Percentiles rank a stretch among this genome's conserved stretches.
phyloP scores from a whole-genome alignment of 192 early-diverging fungal genomes.

The Gigaspora rosea region DNA sequence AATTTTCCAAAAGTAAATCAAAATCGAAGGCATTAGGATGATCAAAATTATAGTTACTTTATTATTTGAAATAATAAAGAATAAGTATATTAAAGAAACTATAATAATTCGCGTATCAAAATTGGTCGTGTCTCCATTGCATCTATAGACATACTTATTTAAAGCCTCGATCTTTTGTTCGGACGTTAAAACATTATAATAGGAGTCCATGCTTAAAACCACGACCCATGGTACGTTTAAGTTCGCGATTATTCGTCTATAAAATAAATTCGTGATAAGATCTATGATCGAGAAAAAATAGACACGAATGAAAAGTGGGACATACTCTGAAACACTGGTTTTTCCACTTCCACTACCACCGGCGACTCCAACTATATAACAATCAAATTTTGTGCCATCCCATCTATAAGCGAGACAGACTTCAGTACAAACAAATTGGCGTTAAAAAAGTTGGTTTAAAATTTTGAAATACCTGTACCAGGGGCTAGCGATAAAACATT shows the following conservation, averaged over 20 bases:
- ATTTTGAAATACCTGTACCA: slow-evolving; percentile 41
- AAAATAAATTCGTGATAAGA: background rate
- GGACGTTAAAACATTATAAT: slow-evolving; percentile 82
- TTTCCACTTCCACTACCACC: slow-evolving; percentile 86
- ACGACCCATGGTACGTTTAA: slow-evolving; percentile 85
- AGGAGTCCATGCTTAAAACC: slow-evolving; percentile 94
- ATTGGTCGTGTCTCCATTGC: background rate
- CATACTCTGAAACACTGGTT: slow-evolving; percentile 73
- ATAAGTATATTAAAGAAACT: slow-evolving; percentile 9
- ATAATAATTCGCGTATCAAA: background rate
- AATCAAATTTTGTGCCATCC: slow-evolving; percentile 63
- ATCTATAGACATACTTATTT: slow-evolving; percentile 42
- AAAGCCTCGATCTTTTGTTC: slow-evolving; percentile 64
- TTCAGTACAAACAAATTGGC: background rate
- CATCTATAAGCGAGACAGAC: slow-evolving; percentile 33
- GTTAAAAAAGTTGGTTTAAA: background rate
- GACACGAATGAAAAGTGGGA: background rate
- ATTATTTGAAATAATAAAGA: background rate
- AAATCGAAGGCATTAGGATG: slow-evolving; percentile 91
- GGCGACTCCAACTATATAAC: slow-evolving; percentile 75
- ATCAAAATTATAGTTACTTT: slow-evolving; percentile 90
- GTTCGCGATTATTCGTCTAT: slow-evolving; percentile 66
- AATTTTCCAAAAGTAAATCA: slow-evolving; percentile 65
- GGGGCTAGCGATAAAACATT: slow-evolving; percentile 37
- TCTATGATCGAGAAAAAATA: background rate